Percentiles rank a stretch among this genome's conserved stretches.
Conservation (phyloP, 129 eudicot genomes). For the Centella asiatica region DNA sequence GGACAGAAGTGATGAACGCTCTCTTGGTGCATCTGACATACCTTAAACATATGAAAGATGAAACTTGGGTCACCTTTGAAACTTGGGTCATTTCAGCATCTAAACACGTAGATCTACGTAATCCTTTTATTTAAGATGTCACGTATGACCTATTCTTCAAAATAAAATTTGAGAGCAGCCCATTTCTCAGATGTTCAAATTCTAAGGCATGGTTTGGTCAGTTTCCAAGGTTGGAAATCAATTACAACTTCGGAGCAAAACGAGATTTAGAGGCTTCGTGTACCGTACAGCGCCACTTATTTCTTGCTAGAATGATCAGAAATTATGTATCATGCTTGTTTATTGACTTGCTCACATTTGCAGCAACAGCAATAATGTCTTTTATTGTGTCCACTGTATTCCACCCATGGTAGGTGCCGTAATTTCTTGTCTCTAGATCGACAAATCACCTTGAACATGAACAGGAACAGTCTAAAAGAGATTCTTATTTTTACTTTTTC, state of each 20-base stretch:
- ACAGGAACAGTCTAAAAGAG: too few relatives aligned
- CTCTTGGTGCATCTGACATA: constrained; percentile 27
- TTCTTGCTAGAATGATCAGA: too few relatives aligned
- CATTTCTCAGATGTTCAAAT: constrained; percentile 1
- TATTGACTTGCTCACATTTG: too few relatives aligned
- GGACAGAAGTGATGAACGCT: constrained; percentile 20
- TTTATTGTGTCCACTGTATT: too few relatives aligned
- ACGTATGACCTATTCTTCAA: not conserved
- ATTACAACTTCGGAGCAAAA: not conserved
- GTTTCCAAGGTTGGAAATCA: constrained; percentile 3
- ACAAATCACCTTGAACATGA: too few relatives aligned
- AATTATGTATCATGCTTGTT: too few relatives aligned
- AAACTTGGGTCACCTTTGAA: constrained; percentile 1
- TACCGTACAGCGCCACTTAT: too few relatives aligned
- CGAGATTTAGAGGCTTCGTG: constrained; percentile 12
- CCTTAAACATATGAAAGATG: constrained; percentile 21
- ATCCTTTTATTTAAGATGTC: not conserved
- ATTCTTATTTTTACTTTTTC: too few relatives aligned
- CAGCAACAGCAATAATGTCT: too few relatives aligned
- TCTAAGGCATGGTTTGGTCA: not conserved
- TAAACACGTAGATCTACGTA: constrained; percentile 5
- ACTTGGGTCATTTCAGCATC: not conserved
- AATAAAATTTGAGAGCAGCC: not conserved
- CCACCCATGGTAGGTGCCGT: too few relatives aligned
- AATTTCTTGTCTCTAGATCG: too few relatives aligned